Percentiles rank a stretch among this genome's conserved stretches.
These are phyloP conservation scores for Thalassiosira profunda DNA, from an alignment of 108 stramenopile genomes.

Conservation along the genomic window DNA sequence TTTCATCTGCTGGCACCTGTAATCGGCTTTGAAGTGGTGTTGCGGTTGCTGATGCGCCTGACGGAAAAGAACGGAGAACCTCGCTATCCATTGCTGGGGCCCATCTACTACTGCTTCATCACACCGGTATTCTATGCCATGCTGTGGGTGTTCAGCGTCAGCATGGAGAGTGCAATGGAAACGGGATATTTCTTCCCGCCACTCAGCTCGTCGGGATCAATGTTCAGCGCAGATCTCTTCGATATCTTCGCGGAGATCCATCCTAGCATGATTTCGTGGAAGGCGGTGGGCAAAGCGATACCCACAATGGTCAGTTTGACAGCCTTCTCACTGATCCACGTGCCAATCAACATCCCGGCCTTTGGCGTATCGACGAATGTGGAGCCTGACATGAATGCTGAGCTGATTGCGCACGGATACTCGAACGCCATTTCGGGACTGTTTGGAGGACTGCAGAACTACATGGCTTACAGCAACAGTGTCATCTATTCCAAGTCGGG, in stretches of 20 bases:
- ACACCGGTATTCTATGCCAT: constrained; percentile 72
- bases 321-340: constrained; percentile 76
- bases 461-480: constrained; percentile 69
- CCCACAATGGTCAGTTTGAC: constrained; percentile 61
- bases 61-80: constrained; percentile 42
- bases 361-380: constrained; percentile 66
- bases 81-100: constrained; percentile 62
- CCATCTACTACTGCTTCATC: constrained; percentile 73
- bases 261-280: constrained; percentile 40
- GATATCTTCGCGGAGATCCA: constrained; percentile 51
- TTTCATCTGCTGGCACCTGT: constrained; percentile 52
- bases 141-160: constrained; percentile 34
- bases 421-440: constrained; percentile 64
- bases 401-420: constrained; percentile 75
- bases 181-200: constrained; percentile 73
- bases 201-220: constrained; percentile 13
- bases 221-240: constrained; percentile 36
- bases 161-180: constrained; percentile 36
- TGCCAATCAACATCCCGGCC: constrained; percentile 87
- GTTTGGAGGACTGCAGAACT: constrained; percentile 73
- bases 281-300: constrained; percentile 45
- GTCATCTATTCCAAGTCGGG: constrained; percentile 72
- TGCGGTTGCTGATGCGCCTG: constrained; percentile 52
- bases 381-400: constrained; percentile 77
- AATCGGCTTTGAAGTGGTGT: constrained; percentile 51